phyloP scores from a whole-genome alignment of 2,329 filamentous ascomycete species.

The Ceratocystis colombiana region DNA sequence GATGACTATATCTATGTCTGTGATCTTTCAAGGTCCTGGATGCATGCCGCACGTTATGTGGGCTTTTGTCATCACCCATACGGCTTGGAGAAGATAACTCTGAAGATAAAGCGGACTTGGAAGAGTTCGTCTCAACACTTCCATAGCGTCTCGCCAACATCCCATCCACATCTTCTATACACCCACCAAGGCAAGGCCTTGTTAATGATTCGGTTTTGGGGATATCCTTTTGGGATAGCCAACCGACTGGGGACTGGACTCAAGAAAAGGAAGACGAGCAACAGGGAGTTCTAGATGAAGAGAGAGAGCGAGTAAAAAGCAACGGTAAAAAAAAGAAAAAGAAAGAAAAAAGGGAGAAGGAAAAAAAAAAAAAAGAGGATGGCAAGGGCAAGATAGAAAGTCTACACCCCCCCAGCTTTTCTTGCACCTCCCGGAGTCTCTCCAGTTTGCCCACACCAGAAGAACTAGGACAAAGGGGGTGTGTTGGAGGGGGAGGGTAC shows the following conservation, averaged over 20 bases:
- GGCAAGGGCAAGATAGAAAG: background rate
- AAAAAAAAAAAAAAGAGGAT: background rate
- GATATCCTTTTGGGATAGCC: background rate
- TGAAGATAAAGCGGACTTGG: background rate
- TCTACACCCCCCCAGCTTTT: slow-evolving; percentile 1
- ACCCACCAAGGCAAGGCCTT: slow-evolving; percentile 1
- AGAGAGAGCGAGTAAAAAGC: background rate
- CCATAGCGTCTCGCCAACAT: background rate
- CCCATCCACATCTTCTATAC: background rate
- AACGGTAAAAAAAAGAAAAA: background rate
- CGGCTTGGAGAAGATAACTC: background rate
- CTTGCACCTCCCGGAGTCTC: slow-evolving; percentile 13
- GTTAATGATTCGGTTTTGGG: slow-evolving; percentile 2
- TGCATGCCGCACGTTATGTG: background rate
- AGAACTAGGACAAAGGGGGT: background rate
- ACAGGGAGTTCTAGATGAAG: background rate
- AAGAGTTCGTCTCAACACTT: background rate
- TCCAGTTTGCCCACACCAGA: slow-evolving; percentile 3
- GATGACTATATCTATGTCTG: background rate
- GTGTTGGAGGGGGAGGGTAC: background rate
- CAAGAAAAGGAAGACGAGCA: background rate
- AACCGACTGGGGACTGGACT: slow-evolving; percentile 3
- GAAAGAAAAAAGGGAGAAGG: background rate
- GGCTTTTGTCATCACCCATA: background rate
- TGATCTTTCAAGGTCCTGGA: background rate